Evolutionary conservation across 2,329 filamentous ascomycete genomes (phyloP), one percentile per base, ranked within the genome.

Genomic region (Fusarium zealandicum): DNA sequence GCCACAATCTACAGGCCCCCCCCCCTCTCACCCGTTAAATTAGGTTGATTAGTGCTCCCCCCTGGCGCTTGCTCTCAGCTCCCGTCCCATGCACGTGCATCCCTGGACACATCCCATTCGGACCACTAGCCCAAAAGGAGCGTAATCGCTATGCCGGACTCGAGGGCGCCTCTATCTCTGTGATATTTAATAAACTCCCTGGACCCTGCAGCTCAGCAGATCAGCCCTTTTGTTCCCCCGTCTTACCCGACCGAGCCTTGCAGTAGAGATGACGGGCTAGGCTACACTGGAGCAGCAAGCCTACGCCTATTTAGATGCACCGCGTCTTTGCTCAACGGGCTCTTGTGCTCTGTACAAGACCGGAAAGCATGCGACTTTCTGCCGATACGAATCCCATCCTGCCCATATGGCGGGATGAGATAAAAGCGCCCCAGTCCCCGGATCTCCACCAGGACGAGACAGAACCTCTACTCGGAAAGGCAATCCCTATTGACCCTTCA

Each of bases 51-150:
- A n/a, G 41, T 31, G 27, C 8, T 16, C 32, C 42, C 8, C 14
- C 33, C 42, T 49, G 36, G 49, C 49, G 28, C 31, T 28, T 33
- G 20, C 22, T 51, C 52, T 51, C 38, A 25, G 32, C 36, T 45
- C 31, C 36, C 22, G 37, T 47, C 31, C 40, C 31, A 22, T 59
- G 50, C 59, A 62, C 59, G 54, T 61, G 59, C 44, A 44, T 27
- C 17, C 14, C 16, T 27, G 27, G 7, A 25, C 27, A 20, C 39
- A 43, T 44, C 55, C 43, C 48, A 53, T 40, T 47, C 31, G 38
- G 7, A 18, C 38, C 38, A 41, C 38, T 41, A 41, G 18, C n/a
- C n/a, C 25, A 9, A 17, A 5, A 5, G 43, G 37, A 20, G 33
- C 33, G 25, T 44, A 36, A 50, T 36, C 27, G 30, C 49, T 50